Evolutionary conservation across 2,329 filamentous ascomycete genomes (phyloP), one percentile per base, ranked within the genome.

Genomic region (Aspergillus floridensis): DNA sequence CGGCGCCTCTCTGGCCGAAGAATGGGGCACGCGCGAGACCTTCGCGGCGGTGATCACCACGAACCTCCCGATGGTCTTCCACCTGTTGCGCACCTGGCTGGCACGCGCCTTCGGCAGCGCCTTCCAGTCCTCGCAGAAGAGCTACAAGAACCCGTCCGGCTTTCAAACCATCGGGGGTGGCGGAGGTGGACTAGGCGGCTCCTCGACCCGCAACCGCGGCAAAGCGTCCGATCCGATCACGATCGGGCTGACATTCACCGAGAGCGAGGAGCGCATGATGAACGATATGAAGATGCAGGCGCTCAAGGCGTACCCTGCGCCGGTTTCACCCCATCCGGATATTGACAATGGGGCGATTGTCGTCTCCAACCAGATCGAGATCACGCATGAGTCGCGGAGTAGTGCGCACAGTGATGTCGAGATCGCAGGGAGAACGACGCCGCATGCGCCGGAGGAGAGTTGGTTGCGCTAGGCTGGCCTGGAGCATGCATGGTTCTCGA

Each of bases 221-320:
- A 72, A 70, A 3, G 71, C 66, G 11, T 67, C 65, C 0, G 74
- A 79, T 51, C 73, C 73, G 3, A 73, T 75, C 32, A 76, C 75
- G 1, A 66, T 57, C 29, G 66, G 59, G 5, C 71, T 78, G 54
- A 76, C 77, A 2, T 76, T 78, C 61, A 80, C 66, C 16, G 76
- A 77, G 65, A 79, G 77, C 63, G 76, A 80, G 56, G 78, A 80
- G 63, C 72, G 71, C 12, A 81, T 81, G 16, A 72, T 82, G n/a
- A 73, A 74, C 24, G 71, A 76, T 41, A 70, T 78, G 4, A 79
- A 78, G 59, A 73, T 80, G 68, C 70, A 79, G 35, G 67, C 72
- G 7, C 63, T 80, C 51, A 70, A 68, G 46, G 57, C 63, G 1
- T 66, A 62, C 35, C 65, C 63, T 6, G 65, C 6, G 4, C 8